Conservation (phyloP, 73 alveolate species). For the Chromera velia region DNA sequence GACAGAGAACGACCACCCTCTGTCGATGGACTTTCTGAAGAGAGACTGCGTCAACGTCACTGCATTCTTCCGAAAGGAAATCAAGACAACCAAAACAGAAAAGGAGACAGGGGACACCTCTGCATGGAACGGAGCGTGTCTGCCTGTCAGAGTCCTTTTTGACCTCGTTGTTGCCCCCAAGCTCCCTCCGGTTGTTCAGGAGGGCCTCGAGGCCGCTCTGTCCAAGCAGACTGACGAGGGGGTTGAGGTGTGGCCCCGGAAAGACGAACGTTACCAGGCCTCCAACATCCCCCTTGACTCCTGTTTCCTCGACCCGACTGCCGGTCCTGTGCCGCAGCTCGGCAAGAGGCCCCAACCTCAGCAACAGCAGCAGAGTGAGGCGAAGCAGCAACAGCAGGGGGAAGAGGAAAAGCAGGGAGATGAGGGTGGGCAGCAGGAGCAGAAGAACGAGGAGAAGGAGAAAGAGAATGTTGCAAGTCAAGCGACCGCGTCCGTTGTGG, state of each 20-base stretch:
- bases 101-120: slow-evolving; percentile 61
- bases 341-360: slow-evolving; percentile 19
- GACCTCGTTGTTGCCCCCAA: slow-evolving; percentile 12
- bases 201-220: slow-evolving; percentile 9
- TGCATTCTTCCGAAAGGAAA: slow-evolving; percentile 71
- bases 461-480: slow-evolving; percentile 58
- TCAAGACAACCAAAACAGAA: slow-evolving; percentile 1
- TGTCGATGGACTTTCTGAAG: slow-evolving; percentile 92
- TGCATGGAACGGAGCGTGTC: not conserved
- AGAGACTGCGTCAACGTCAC: slow-evolving; percentile 93
- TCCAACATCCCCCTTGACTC: slow-evolving; percentile 62
- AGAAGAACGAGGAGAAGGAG: slow-evolving; percentile 50
- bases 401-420: slow-evolving; percentile 53
- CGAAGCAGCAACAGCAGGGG: no score
- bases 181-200: slow-evolving; percentile 7
- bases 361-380: not conserved
- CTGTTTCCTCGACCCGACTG: slow-evolving; percentile 38
- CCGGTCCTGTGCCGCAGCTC: slow-evolving; percentile 20
- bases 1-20: slow-evolving; percentile 98
- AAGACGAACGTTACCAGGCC: slow-evolving; percentile 50
- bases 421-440: slow-evolving; percentile 59
- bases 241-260: slow-evolving; percentile 15
- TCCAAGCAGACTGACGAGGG: slow-evolving; percentile 8
- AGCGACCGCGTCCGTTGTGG: no score
- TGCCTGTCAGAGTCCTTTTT: slow-evolving; percentile 30